phyloP scores from a whole-genome alignment of 2,329 filamentous ascomycete genomes.

The Cladosporium sp. region DNA sequence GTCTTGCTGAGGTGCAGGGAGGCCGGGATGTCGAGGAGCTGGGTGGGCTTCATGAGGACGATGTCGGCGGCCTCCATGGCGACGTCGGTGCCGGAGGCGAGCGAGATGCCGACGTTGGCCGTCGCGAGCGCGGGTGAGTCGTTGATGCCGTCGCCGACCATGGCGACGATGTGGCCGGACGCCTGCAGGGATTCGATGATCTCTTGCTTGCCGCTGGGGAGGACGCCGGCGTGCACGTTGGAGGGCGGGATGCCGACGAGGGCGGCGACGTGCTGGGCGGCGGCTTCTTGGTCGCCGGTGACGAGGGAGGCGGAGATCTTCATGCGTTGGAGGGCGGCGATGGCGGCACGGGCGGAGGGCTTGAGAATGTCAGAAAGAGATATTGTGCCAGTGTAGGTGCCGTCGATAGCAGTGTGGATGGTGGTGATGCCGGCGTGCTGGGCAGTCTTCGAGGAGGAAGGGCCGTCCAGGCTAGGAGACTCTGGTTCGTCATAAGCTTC shows the following conservation, averaged over 20 bases:
- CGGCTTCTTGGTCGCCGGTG: conserved; percentile 82
- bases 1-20: conserved; percentile 72
- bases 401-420: conserved; percentile 86
- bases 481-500: conserved; percentile 49
- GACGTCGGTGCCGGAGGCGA: conserved; percentile 88
- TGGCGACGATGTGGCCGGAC: conserved; percentile 72
- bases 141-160: conserved; percentile 98
- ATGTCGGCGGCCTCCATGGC: conserved; percentile 96
- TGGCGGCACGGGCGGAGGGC: conserved; percentile 70
- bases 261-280: conserved; percentile 75
- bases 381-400: conserved; percentile 71
- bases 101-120: conserved; percentile 86
- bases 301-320: conserved; percentile 84
- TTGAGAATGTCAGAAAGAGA: conserved; percentile 89
- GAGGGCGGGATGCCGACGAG: conserved; percentile 72
- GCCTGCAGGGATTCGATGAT: conserved; percentile 75
- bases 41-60: conserved; percentile 87
- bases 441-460: conserved; percentile 34
- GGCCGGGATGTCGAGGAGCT: conserved; percentile 88
- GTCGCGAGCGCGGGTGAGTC: conserved; percentile 92
- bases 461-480: conserved; percentile 28
- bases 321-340: conserved; percentile 77
- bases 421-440: conserved; percentile 67
- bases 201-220: conserved; percentile 81
- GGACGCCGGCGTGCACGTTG: conserved; percentile 79